Evolutionary conservation across 139 green algal genomes (phyloP).

Genomic region (Ettlia oleoabundans): DNA sequence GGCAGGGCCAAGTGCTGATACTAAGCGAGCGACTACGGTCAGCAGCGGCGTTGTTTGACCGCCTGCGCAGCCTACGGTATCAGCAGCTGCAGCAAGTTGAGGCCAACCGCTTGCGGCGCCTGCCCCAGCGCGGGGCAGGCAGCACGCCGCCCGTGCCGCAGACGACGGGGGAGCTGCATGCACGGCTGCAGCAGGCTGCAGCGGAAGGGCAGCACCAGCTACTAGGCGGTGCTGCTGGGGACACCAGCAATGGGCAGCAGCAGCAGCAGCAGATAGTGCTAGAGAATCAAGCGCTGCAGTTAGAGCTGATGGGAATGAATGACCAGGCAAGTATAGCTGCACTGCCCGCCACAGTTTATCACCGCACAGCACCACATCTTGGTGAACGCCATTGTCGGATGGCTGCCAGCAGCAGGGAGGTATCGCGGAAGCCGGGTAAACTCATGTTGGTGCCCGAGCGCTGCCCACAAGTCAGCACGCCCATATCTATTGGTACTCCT

Average conservation of each 20-base stretch:
- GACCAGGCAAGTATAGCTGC: conserved; percentile 26
- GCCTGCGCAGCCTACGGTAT: conserved; percentile 41
- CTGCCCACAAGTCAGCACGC: no score
- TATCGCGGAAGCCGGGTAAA: no score
- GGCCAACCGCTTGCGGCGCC: conserved; percentile 20
- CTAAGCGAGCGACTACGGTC: conserved; percentile 73
- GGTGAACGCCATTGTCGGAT: no score
- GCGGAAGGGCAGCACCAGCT: neutral
- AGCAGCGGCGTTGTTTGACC: conserved; percentile 68
- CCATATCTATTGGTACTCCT: no score
- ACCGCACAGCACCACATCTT: no score
- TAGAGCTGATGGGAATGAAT: conserved; percentile 57
- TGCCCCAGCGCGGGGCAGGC: conserved; percentile 21
- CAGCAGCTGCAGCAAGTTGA: conserved; percentile 44
- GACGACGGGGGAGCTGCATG: conserved; percentile 17
- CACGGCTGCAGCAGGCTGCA: neutral
- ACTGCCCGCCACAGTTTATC: no score
- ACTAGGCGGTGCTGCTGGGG: neutral
- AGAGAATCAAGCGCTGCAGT: conserved; percentile 59
- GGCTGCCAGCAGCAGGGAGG: no score
- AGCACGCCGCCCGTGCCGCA: neutral
- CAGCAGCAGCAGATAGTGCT: conserved; percentile 38
- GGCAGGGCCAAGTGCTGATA: conserved; percentile 82
- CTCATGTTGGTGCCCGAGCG: no score
- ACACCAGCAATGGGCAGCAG: conserved; percentile 28